Conservation (phyloP, 2,329 filamentous ascomycete genomes). For the Akanthomyces uredinophilus region DNA sequence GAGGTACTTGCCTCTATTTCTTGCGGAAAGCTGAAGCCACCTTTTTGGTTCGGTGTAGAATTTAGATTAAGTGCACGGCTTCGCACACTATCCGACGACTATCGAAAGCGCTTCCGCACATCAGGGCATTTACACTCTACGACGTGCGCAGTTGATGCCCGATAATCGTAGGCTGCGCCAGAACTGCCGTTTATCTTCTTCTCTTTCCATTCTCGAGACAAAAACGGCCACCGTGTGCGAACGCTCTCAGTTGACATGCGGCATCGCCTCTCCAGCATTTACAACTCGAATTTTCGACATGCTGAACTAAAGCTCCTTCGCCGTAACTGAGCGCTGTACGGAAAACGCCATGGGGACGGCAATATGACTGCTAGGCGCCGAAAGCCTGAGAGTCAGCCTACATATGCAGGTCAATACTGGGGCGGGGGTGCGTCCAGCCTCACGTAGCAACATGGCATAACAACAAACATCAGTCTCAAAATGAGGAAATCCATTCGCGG, state of each 20-base stretch:
- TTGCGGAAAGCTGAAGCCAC: not conserved
- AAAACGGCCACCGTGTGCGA: too few species aligned
- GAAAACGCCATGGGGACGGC: not conserved
- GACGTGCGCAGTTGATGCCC: too few species aligned
- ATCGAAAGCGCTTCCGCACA: too few species aligned
- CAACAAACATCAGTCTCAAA: not conserved
- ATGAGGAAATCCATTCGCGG: not conserved
- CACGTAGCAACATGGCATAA: not conserved
- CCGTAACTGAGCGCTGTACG: too few species aligned
- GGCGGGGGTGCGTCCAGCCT: not conserved
- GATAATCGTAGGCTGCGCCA: too few species aligned
- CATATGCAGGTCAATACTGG: not conserved
- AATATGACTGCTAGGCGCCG: not conserved
- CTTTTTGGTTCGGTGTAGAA: not conserved
- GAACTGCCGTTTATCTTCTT: not conserved
- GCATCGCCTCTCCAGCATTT: not conserved
- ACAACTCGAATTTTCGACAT: not conserved
- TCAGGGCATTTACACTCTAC: too few species aligned
- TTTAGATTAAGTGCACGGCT: not conserved
- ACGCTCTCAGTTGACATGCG: too few species aligned
- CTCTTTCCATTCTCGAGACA: not conserved
- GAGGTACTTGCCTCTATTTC: not conserved
- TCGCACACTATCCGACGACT: too few species aligned
- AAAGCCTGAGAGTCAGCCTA: not conserved
- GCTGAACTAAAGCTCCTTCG: too few species aligned